A percentile compares a stretch with the other conserved stretches of the same genome.
phyloP scores from a whole-genome alignment of 2,329 filamentous ascomycete genomes.

The Dothiorella sarmentorum region DNA sequence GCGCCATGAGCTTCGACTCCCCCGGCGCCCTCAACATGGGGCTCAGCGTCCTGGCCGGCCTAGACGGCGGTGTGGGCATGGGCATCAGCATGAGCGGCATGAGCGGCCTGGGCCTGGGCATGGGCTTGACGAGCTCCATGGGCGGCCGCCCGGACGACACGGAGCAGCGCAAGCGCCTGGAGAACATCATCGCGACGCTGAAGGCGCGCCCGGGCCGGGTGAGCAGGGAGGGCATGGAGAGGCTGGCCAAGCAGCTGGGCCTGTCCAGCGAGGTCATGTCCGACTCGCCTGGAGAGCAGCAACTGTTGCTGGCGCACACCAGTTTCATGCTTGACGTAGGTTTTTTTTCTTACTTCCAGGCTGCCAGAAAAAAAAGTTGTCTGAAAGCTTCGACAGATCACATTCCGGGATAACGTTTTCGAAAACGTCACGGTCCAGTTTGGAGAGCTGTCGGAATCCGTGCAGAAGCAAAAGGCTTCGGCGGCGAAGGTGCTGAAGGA shows the following conservation, averaged over 20 bases:
- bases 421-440: slow-evolving; percentile 20
- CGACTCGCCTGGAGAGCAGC: slow-evolving; percentile 23
- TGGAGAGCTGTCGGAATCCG: slow-evolving; percentile 18
- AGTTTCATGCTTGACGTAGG: slow-evolving; percentile 36
- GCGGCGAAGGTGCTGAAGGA: slow-evolving; percentile 52
- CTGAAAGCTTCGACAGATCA: no score
- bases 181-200: slow-evolving; percentile 63
- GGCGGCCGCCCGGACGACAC: slow-evolving; percentile 49
- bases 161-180: slow-evolving; percentile 51
- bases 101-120: slow-evolving; percentile 33
- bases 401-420: slow-evolving; percentile 1
- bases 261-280: slow-evolving; percentile 45
- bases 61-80: slow-evolving; percentile 41
- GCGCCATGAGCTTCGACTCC: slow-evolving; percentile 40
- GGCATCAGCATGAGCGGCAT: slow-evolving; percentile 41
- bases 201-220: slow-evolving; percentile 66
- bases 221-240: slow-evolving; percentile 71
- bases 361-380: background rate
- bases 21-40: slow-evolving; percentile 29
- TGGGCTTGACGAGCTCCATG: slow-evolving; percentile 33
- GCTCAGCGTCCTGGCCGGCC: slow-evolving; percentile 40
- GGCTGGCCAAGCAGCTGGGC: slow-evolving; percentile 64
- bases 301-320: slow-evolving; percentile 37
- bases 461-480: slow-evolving; percentile 1
- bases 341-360: no score